Evolutionary conservation across 2,329 filamentous ascomycete genomes (phyloP).

Genomic region (Celoporthe dispersa): DNA sequence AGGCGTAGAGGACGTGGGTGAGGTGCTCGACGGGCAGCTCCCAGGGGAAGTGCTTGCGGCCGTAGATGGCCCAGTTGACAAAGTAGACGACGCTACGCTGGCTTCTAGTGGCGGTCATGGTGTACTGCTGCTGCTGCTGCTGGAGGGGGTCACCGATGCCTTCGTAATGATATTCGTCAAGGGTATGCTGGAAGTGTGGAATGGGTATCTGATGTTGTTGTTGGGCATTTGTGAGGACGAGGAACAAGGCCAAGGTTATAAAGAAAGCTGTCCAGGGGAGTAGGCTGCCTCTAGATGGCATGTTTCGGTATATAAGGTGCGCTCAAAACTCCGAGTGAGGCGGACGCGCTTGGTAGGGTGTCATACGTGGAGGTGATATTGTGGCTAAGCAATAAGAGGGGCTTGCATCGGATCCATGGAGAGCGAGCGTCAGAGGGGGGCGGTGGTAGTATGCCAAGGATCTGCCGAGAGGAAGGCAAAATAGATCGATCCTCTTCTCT

Average conservation of each 20-base stretch:
- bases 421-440: neutral
- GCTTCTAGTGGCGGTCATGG: conserved; percentile 48
- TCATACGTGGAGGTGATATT: conserved; percentile 16
- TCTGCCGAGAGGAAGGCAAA: neutral
- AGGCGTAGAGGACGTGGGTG: conserved; percentile 88
- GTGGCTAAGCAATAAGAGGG: conserved; percentile 18
- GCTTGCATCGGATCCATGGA: neutral
- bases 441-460: conserved; percentile 6
- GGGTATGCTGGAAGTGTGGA: conserved; percentile 17
- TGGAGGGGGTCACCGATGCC: conserved; percentile 6
- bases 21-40: conserved; percentile 80
- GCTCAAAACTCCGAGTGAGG: neutral
- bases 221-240: conserved; percentile 19
- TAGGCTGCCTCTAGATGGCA: conserved; percentile 28
- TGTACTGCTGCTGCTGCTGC: conserved; percentile 29
- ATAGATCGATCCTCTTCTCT: neutral
- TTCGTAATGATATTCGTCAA: conserved; percentile 22
- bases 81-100: conserved; percentile 75
- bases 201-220: conserved; percentile 19
- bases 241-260: conserved; percentile 18
- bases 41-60: conserved; percentile 81
- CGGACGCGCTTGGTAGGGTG: neutral
- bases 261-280: conserved; percentile 18
- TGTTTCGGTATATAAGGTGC: conserved; percentile 4
- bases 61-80: conserved; percentile 87